Evolutionary conservation across 148 eudicot species (phyloP).

Genomic region (Vaccinium vitisidaea): DNA sequence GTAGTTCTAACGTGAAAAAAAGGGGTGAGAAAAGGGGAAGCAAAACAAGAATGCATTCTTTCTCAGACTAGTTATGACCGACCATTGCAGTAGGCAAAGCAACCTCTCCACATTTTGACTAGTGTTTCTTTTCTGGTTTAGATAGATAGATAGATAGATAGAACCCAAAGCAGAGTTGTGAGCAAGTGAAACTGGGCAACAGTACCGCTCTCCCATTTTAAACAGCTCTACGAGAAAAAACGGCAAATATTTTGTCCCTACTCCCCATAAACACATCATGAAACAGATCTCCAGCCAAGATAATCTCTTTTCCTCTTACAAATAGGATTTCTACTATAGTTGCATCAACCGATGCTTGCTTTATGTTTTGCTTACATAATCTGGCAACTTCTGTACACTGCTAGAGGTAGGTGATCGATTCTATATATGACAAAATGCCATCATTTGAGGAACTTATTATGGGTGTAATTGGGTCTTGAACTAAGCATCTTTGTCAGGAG

Average conservation of each 20-base stretch:
- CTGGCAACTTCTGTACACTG: conserved; percentile 5
- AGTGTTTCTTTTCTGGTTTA: background rate
- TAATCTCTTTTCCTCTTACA: background rate
- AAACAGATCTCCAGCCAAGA: background rate
- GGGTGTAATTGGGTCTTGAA: background rate
- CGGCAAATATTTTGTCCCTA: background rate
- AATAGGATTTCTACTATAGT: background rate
- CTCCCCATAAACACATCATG: background rate
- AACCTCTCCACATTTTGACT: background rate
- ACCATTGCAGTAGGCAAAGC: too few species aligned
- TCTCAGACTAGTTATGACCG: too few species aligned
- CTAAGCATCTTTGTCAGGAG: conserved; percentile 36
- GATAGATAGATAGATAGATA: background rate
- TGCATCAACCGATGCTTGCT: background rate
- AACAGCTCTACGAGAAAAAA: background rate
- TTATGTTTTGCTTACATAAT: background rate
- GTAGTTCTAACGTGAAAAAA: too few species aligned
- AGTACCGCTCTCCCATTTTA: too few species aligned
- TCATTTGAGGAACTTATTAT: conserved; percentile 12
- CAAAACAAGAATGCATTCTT: too few species aligned
- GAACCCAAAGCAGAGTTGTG: background rate
- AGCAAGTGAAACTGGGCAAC: background rate
- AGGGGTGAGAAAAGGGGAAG: too few species aligned
- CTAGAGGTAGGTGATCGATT: background rate
- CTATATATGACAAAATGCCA: background rate